phyloP scores from a whole-genome alignment of 1,139 yeast species.

The Geotrichum phurueaensis region DNA sequence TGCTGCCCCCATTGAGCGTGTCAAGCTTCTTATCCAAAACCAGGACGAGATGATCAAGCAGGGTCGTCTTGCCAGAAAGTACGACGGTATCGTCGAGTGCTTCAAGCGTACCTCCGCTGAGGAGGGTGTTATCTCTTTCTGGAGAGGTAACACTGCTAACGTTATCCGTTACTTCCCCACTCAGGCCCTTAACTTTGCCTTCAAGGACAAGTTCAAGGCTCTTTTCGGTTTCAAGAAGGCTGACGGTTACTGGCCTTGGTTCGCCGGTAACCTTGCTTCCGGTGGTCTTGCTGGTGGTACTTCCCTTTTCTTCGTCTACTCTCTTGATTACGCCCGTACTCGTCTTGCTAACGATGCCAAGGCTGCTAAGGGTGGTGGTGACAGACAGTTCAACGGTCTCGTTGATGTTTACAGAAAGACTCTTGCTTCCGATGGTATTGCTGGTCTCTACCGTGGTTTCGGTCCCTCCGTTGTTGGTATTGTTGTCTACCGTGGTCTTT shows the following conservation, averaged over 20 bases:
- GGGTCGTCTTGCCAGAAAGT: constrained; percentile 62
- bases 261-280: constrained; percentile 74
- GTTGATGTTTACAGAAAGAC: constrained; percentile 74
- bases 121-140: constrained; percentile 66
- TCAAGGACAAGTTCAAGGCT: constrained; percentile 76
- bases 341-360: constrained; percentile 81
- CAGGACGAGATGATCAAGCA: constrained; percentile 81
- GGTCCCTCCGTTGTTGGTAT: constrained; percentile 77
- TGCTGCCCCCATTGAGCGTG: constrained; percentile 82
- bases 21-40: constrained; percentile 72
- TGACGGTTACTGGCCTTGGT: constrained; percentile 62
- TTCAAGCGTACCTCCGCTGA: constrained; percentile 67
- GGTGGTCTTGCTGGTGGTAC: constrained; percentile 84
- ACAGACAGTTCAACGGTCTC: constrained; percentile 73
- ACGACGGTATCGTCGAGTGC: constrained; percentile 66
- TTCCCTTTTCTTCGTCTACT: constrained; percentile 68
- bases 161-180: constrained; percentile 83
- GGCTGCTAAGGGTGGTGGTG: constrained; percentile 59
- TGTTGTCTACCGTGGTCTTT: constrained; percentile 76
- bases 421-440: constrained; percentile 67
- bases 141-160: constrained; percentile 85
- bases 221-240: constrained; percentile 70
- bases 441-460: constrained; percentile 81
- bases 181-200: constrained; percentile 78
- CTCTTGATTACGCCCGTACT: constrained; percentile 77